Conservation (phyloP, 164 flowering plant genomes). For the Sextonia rubra region DNA sequence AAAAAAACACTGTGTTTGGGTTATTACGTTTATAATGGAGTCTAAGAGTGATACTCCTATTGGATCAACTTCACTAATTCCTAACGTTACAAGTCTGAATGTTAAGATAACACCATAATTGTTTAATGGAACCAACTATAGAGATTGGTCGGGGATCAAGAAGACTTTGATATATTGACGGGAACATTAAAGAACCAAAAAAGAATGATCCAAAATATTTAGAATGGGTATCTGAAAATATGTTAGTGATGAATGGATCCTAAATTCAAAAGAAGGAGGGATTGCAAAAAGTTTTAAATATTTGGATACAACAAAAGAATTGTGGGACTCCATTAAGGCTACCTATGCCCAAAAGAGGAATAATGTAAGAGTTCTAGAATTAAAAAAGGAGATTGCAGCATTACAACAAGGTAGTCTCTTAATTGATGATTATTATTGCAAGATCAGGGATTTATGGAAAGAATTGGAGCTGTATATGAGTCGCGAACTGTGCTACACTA, state of each 20-base stretch:
- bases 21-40: too few species aligned
- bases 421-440: not conserved
- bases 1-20: too few species aligned
- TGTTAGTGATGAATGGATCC: not conserved
- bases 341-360: not conserved
- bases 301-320: not conserved
- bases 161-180: not conserved
- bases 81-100: too few species aligned
- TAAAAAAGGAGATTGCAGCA: not conserved
- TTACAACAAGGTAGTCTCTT: not conserved
- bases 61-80: too few species aligned
- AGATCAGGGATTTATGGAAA: not conserved
- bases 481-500: too few species aligned
- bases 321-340: not conserved
- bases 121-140: not conserved
- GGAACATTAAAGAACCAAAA: not conserved
- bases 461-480: not conserved
- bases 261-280: not conserved
- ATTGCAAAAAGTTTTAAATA: not conserved
- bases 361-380: not conserved
- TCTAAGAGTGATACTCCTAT: too few species aligned
- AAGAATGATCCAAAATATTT: not conserved
- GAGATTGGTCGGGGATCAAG: not conserved
- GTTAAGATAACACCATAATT: not conserved
- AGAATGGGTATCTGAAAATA: not conserved